Conservation (phyloP, 805 yeast species). For the Saturnispora dispora region DNA sequence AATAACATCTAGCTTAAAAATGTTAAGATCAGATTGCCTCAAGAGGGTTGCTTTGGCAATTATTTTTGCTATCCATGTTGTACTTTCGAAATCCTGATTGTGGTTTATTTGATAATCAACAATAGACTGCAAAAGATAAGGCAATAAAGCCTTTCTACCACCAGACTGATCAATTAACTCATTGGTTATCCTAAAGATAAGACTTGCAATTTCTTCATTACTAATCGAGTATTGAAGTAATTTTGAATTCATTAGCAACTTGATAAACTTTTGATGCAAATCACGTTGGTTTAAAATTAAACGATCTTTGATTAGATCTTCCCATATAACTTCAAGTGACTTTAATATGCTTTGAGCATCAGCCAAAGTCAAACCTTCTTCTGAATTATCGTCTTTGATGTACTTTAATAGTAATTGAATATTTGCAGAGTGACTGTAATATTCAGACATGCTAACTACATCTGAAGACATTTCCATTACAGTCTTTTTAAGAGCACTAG, state of each 20-base stretch:
- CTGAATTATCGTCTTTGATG: constrained; percentile 8
- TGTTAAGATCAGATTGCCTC: constrained; percentile 45
- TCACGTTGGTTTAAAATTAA: constrained; percentile 55
- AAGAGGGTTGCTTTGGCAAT: constrained; percentile 38
- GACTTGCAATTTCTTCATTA: constrained; percentile 22
- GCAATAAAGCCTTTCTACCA: constrained; percentile 63
- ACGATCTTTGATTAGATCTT: constrained; percentile 45
- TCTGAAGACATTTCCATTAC: constrained; percentile 11
- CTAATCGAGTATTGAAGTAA: constrained; percentile 32
- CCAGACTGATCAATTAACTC: constrained; percentile 40
- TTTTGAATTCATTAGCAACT: constrained; percentile 35
- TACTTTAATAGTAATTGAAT: constrained; percentile 10
- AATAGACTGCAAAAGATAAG: constrained; percentile 43
- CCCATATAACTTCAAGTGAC: constrained; percentile 45
- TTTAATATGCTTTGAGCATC: constrained; percentile 22
- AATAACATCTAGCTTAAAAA: constrained; percentile 51
- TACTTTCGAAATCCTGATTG: constrained; percentile 29
- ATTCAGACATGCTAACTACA: constrained; percentile 15
- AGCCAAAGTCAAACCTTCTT: constrained; percentile 7
- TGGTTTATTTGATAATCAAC: constrained; percentile 33
- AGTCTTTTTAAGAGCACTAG: not conserved
- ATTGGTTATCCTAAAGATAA: constrained; percentile 29
- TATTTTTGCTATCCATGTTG: constrained; percentile 43
- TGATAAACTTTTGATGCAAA: constrained; percentile 50
- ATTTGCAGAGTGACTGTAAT: constrained; percentile 15